Evolutionary conservation across 192 early-diverging fungal genomes (phyloP).

Genomic region (Coemansia sp.): DNA sequence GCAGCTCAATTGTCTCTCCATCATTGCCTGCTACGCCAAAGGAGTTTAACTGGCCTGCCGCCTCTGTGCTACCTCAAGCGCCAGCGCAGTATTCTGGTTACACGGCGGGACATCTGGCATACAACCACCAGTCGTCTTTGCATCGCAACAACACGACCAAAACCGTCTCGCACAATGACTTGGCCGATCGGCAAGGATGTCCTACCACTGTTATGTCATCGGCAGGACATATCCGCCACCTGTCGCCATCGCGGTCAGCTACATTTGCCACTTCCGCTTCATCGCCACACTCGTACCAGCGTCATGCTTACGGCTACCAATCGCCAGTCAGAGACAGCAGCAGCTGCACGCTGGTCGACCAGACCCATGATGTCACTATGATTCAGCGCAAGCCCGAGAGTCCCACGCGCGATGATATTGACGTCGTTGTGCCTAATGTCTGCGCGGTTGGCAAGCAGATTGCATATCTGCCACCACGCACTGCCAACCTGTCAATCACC

Average conservation of each 20-base stretch:
- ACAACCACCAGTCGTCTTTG: constrained; percentile 11
- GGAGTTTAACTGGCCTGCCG: background rate
- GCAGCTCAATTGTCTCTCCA: constrained; percentile 31
- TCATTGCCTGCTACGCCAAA: constrained; percentile 9
- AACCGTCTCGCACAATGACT: constrained; percentile 45
- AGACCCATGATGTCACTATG: constrained; percentile 1
- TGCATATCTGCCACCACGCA: constrained; percentile 52
- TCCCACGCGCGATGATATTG: constrained; percentile 13
- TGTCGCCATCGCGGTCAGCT: constrained; percentile 22
- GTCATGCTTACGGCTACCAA: constrained; percentile 1
- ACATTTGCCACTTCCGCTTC: constrained; percentile 13
- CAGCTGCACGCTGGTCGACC: constrained; percentile 12
- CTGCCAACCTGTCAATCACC: constrained; percentile 31
- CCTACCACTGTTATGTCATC: background rate
- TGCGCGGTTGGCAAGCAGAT: constrained; percentile 19
- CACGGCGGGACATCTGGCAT: background rate
- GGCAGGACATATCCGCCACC: constrained; percentile 12
- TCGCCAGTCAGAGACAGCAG: constrained; percentile 9
- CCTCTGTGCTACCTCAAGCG: background rate
- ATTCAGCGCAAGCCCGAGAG: background rate
- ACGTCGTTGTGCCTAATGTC: constrained; percentile 24
- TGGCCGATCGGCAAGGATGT: constrained; percentile 13
- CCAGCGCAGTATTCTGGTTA: background rate
- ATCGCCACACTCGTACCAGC: constrained; percentile 4
- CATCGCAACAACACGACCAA: constrained; percentile 39